These are phyloP conservation scores for Geotrichum fermentans DNA, from an alignment of 1,139 yeast genomes.

Conservation along the genomic window DNA sequence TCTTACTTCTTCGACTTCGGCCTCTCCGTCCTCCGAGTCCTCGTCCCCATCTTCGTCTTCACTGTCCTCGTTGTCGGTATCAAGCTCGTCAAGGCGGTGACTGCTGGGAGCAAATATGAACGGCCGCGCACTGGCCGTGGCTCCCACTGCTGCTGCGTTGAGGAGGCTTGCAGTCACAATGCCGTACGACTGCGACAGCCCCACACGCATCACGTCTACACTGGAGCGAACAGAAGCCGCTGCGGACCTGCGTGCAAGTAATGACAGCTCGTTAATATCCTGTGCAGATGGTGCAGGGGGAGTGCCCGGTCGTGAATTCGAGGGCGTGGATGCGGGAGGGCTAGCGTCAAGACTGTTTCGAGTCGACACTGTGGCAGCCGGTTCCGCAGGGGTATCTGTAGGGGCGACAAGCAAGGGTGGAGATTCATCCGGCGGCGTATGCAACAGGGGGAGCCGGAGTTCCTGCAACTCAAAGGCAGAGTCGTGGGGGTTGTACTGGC, in stretches of 20 bases:
- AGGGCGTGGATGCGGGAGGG: not conserved
- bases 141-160: conserved; percentile 15
- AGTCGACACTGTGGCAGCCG: not conserved
- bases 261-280: not conserved
- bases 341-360: not conserved
- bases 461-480: not conserved
- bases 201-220: not conserved
- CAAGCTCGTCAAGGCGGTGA: not conserved
- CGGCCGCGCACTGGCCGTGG: conserved; percentile 15
- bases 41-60: conserved; percentile 1
- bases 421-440: not conserved
- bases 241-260: not conserved
- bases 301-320: not conserved
- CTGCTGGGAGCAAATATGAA: conserved; percentile 2
- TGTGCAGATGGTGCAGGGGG: not conserved
- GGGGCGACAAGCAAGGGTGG: not conserved
- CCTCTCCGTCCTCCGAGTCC: not conserved
- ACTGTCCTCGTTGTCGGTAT: not conserved
- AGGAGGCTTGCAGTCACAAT: conserved; percentile 17
- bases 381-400: not conserved
- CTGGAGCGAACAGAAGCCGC: not conserved
- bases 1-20: conserved; percentile 1
- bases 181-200: not conserved
- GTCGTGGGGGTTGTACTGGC: not conserved
- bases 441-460: not conserved